Percentiles rank a stretch among this genome's conserved stretches.
Evolutionary conservation across 257 asterid genomes (phyloP).

Genomic region (Solanum bulbocastanum): DNA sequence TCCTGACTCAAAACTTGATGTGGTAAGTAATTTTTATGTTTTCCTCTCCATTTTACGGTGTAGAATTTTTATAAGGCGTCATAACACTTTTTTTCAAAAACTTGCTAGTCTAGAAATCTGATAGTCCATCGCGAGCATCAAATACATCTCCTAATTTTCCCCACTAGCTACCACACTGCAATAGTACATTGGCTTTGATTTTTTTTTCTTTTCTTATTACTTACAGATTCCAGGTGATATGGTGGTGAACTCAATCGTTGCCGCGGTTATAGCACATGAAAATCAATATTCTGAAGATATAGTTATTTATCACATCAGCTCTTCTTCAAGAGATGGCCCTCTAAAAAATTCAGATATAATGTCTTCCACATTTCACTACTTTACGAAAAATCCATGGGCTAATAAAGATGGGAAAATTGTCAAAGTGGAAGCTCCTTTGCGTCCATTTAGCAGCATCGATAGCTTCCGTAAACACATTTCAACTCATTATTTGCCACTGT

Average conservation of each 20-base stretch:
- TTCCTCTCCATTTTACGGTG: neutral
- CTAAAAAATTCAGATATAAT: constrained; percentile 14
- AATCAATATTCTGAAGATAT: neutral
- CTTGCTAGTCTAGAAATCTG: neutral
- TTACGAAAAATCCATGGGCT: constrained; percentile 25
- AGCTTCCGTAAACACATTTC: constrained; percentile 38
- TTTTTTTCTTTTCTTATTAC: neutral
- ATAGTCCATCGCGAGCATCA: neutral
- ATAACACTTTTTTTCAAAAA: neutral
- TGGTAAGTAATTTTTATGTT: constrained; percentile 18
- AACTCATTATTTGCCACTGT: constrained; percentile 27
- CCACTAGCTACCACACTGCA: neutral
- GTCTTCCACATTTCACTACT: constrained; percentile 12
- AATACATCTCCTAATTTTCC: neutral
- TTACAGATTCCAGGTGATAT: neutral
- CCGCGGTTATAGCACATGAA: neutral
- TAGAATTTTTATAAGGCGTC: neutral
- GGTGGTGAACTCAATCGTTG: neutral
- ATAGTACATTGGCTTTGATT: neutral
- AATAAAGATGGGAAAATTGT: constrained; percentile 22
- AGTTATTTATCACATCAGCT: constrained; percentile 38
- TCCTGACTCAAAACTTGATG: constrained; percentile 30
- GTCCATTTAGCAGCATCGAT: constrained; percentile 23
- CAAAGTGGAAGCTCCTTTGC: constrained; percentile 1
- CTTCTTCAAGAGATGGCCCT: constrained; percentile 26